These are phyloP conservation scores for Amorphotheca resinae DNA, from an alignment of 495 filamentous ascomycete species.

Conservation along the genomic window DNA sequence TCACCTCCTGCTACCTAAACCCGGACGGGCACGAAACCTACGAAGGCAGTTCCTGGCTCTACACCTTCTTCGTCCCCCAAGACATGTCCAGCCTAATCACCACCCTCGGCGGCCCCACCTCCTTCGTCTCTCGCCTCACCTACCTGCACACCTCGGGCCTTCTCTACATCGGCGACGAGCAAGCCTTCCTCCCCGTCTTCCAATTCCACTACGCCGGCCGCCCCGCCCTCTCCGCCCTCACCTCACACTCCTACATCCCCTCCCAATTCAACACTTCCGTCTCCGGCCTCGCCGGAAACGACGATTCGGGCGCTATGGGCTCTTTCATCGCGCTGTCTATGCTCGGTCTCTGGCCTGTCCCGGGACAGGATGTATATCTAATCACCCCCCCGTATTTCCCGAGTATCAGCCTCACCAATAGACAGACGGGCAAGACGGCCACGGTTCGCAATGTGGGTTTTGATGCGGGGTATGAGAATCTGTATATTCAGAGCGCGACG, in stretches of 20 bases:
- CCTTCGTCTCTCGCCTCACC: conserved; percentile 51
- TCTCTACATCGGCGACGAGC: conserved; percentile 64
- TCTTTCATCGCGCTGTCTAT: conserved; percentile 55
- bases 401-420: conserved; percentile 46
- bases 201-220: conserved; percentile 63
- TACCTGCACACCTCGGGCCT: conserved; percentile 48
- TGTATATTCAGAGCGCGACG: conserved; percentile 62
- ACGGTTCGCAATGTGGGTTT: conserved; percentile 49
- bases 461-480: conserved; percentile 44
- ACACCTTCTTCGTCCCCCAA: conserved; percentile 56
- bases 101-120: conserved; percentile 41
- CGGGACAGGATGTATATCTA: conserved; percentile 64
- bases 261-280: conserved; percentile 49
- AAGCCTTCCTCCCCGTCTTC: conserved; percentile 55
- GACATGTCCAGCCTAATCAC: conserved; percentile 49
- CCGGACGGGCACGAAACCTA: conserved; percentile 55
- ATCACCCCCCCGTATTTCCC: conserved; percentile 59
- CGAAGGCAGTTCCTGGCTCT: conserved; percentile 55
- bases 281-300: conserved; percentile 56
- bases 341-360: conserved; percentile 64
- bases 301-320: conserved; percentile 64
- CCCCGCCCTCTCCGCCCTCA: conserved; percentile 48
- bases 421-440: conserved; percentile 49
- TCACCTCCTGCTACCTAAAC: conserved; percentile 48
- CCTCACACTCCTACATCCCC: conserved; percentile 55